Evolutionary conservation across 306 rosid species (phyloP).

Genomic region (Cicer chorassanicum): DNA sequence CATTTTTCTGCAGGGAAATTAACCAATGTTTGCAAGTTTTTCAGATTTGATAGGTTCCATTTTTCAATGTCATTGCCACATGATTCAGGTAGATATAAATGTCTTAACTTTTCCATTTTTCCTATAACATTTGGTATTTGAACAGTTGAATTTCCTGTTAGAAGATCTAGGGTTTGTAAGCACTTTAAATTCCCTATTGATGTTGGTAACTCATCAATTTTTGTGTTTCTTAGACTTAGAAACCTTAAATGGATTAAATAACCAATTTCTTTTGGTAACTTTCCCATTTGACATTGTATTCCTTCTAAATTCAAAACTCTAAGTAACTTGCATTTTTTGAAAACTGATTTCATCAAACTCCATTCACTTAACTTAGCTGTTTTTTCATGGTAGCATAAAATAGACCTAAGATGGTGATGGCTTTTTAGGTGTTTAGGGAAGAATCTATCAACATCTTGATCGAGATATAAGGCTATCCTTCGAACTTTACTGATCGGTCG

Average conservation of each 20-base stretch:
- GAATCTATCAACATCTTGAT: slow-evolving; percentile 42
- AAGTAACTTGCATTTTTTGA: slow-evolving; percentile 52
- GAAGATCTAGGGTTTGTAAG: slow-evolving; percentile 60
- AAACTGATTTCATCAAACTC: slow-evolving; percentile 43
- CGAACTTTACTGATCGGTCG: slow-evolving; percentile 44
- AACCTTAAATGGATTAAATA: slow-evolving; percentile 54
- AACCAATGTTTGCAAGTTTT: slow-evolving; percentile 57
- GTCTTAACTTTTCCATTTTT: slow-evolving; percentile 53
- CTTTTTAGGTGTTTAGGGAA: slow-evolving; percentile 39
- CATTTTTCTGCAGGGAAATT: slow-evolving; percentile 55
- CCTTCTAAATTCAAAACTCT: slow-evolving; percentile 62
- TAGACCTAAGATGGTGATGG: slow-evolving; percentile 54
- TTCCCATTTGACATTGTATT: slow-evolving; percentile 37
- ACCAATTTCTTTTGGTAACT: slow-evolving; percentile 58
- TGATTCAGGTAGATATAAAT: slow-evolving; percentile 54
- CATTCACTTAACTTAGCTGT: slow-evolving; percentile 7
- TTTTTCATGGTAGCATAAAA: slow-evolving; percentile 51
- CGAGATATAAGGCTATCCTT: slow-evolving; percentile 47
- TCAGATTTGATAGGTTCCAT: slow-evolving; percentile 45
- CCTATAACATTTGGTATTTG: slow-evolving; percentile 54
- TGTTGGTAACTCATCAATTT: slow-evolving; percentile 54
- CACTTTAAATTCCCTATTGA: slow-evolving; percentile 59
- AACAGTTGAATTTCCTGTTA: slow-evolving; percentile 49
- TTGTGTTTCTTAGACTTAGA: slow-evolving; percentile 50
- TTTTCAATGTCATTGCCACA: slow-evolving; percentile 38